These are phyloP conservation scores for Nowakowskiella sp. DNA, from an alignment of 192 early-diverging fungal species.

Conservation along the genomic window DNA sequence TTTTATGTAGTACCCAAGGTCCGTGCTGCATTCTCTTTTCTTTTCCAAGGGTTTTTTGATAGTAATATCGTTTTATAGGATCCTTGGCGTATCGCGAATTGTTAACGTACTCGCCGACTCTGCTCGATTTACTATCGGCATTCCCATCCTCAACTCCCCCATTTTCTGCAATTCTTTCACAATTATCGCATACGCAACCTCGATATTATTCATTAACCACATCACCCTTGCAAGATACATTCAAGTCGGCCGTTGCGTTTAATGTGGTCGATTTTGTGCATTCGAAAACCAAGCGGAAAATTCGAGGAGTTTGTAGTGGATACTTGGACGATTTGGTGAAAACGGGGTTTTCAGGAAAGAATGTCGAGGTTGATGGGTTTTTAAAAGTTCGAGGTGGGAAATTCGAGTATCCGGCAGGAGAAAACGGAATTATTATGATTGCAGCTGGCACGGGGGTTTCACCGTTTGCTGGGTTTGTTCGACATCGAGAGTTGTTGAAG, in stretches of 20 bases:
- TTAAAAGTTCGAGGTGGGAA: neutral
- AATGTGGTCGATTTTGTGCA: slow-evolving; percentile 77
- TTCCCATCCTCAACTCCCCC: slow-evolving; percentile 74
- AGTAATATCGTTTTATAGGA: slow-evolving; percentile 28
- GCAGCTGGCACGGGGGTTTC: slow-evolving; percentile 94
- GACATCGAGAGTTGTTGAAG: slow-evolving; percentile 51
- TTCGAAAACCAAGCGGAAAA: neutral
- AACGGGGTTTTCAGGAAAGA: too few relatives aligned
- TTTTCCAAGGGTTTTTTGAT: neutral
- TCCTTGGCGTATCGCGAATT: slow-evolving; percentile 54
- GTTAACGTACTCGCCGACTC: slow-evolving; percentile 57
- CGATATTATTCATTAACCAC: slow-evolving; percentile 82
- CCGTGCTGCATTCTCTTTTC: neutral
- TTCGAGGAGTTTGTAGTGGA: slow-evolving; percentile 13
- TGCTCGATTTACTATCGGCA: slow-evolving; percentile 70
- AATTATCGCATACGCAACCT: slow-evolving; percentile 68
- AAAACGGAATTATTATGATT: slow-evolving; percentile 61
- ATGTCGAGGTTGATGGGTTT: neutral
- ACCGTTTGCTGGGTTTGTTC: slow-evolving; percentile 83
- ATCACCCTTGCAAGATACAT: slow-evolving; percentile 48
- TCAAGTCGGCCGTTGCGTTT: slow-evolving; percentile 67
- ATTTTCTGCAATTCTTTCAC: slow-evolving; percentile 62
- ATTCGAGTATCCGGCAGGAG: slow-evolving; percentile 5
- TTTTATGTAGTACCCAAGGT: slow-evolving; percentile 73
- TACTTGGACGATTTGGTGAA: slow-evolving; percentile 21